Base-by-base conservation (phyloP, 495 filamentous ascomycete species). In the Hypoxylon intermedium region DNA sequence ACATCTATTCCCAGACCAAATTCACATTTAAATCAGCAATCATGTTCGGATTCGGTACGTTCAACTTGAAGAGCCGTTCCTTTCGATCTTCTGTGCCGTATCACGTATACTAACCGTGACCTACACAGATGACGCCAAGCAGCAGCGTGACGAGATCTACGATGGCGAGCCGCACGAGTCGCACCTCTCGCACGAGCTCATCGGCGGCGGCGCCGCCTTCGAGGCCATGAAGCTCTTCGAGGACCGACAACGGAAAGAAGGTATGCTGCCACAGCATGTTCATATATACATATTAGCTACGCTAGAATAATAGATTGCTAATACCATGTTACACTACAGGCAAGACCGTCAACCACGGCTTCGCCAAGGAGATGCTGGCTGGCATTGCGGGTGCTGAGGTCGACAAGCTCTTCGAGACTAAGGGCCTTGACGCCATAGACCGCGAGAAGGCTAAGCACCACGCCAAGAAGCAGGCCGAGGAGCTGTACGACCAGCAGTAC, bases 161-260 rank as follows among this genome's bases (percentile, higher is more conserved):
- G 63, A 74, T 41, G 50, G 76, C 44, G 36, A 70, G 24, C 62
- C 68, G 24, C 80, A 89, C 78, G 67, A 90, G 73, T 78, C 81
- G 68, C 81, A 84, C 69, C 74, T 91, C 69, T 83, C 82, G 60
- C 90, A 93, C 74, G 89, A 93, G 75, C 69, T 89, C 31, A 67
- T 92, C 48, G 88, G 87, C 67, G 89, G 89, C 43, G 90, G 84
- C 41, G 90, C 89, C 43, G 85, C 89, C 56, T 92, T 93, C 67
- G 89, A 84, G 60, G 90, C 83, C 54, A 87, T 94, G 82, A 90
- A 91, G 80, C 75, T 85, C 12, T 93, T 86, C 71, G 90, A 93
- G 74, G 85, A 92, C 72, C 77, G 85, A 53, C 86, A 91, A 76
- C 86, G 87, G 70, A 79, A 77, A 52, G 78, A 91, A 75, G 89